Conservation (phyloP, 1,139 yeast genomes). For the Blastobotrys proliferans region DNA sequence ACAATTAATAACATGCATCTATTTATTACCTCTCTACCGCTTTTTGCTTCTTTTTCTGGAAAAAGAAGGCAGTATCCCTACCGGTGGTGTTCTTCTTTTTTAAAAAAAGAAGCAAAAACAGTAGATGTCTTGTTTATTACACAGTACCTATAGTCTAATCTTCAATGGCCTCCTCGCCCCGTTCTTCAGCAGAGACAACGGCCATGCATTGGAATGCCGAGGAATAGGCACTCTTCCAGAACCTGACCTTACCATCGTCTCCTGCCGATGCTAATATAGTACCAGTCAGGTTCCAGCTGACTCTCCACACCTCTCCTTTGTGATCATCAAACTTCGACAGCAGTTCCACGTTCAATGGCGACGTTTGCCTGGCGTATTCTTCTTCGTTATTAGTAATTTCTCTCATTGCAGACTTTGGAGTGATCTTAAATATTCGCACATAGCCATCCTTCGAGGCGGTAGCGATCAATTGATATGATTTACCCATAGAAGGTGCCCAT, state of each 20-base stretch:
- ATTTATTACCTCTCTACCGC: no score
- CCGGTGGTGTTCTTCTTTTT: no score
- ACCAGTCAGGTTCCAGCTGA: constrained; percentile 86
- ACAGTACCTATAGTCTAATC: constrained; percentile 8
- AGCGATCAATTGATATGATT: constrained; percentile 82
- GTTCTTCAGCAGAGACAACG: constrained; percentile 65
- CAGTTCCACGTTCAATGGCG: constrained; percentile 42
- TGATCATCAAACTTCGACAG: constrained; percentile 67
- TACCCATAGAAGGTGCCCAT: constrained; percentile 98
- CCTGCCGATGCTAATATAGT: constrained; percentile 92
- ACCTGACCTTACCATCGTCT: constrained; percentile 85
- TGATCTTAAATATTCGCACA: constrained; percentile 77
- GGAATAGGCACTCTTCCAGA: constrained; percentile 86
- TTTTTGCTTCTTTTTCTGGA: no score
- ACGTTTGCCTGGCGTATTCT: constrained; percentile 17
- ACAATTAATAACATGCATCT: no score
- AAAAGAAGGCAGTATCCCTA: no score
- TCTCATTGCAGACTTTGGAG: constrained; percentile 37
- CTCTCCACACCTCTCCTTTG: constrained; percentile 91
- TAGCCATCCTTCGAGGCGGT: constrained; percentile 95
- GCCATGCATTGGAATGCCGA: constrained; percentile 92
- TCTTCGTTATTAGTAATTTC: constrained; percentile 8
- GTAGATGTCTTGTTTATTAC: no score
- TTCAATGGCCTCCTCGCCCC: constrained; percentile 19
- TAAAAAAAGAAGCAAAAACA: no score